Evolutionary conservation across 805 yeast genomes (phyloP).

Genomic region (Candida succiphila): DNA sequence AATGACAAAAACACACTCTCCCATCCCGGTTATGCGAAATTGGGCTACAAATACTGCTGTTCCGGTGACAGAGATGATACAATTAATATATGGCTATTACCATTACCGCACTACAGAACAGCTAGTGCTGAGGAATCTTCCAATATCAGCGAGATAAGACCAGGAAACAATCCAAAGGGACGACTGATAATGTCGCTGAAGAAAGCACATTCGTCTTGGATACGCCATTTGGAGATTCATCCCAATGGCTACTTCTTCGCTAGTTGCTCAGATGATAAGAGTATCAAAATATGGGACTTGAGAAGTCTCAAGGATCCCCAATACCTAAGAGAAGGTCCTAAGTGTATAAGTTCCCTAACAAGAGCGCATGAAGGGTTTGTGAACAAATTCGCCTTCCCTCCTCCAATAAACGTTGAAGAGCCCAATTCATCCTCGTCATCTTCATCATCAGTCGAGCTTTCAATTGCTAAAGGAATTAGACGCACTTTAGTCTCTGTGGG

Average conservation of each 20-base stretch:
- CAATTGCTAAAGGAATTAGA: conserved; percentile 39
- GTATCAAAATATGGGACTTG: conserved; percentile 74
- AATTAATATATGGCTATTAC: conserved; percentile 70
- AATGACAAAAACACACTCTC: conserved; percentile 1
- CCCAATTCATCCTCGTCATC: too few species aligned
- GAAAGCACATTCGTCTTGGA: conserved; percentile 85
- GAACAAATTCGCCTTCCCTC: conserved; percentile 48
- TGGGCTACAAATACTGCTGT: conserved; percentile 65
- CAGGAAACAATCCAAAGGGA: conserved; percentile 53
- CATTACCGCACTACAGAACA: conserved; percentile 49
- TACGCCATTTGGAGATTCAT: conserved; percentile 57
- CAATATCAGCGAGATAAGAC: conserved; percentile 40
- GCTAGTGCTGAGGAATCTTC: conserved; percentile 6
- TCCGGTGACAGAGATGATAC: conserved; percentile 75
- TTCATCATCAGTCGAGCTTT: too few species aligned
- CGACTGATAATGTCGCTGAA: conserved; percentile 43
- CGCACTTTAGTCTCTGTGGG: conserved; percentile 58
- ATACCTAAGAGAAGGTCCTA: too few species aligned
- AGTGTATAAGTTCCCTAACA: conserved; percentile 13
- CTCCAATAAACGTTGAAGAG: conserved; percentile 20
- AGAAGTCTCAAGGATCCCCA: conserved; percentile 3
- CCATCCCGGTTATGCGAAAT: conserved; percentile 17
- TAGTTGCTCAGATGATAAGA: conserved; percentile 73
- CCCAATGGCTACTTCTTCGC: conserved; percentile 66
- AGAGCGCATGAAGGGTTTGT: conserved; percentile 70